Base-by-base conservation (phyloP, 306 rosid genomes). In the Vigna trinervia region DNA sequence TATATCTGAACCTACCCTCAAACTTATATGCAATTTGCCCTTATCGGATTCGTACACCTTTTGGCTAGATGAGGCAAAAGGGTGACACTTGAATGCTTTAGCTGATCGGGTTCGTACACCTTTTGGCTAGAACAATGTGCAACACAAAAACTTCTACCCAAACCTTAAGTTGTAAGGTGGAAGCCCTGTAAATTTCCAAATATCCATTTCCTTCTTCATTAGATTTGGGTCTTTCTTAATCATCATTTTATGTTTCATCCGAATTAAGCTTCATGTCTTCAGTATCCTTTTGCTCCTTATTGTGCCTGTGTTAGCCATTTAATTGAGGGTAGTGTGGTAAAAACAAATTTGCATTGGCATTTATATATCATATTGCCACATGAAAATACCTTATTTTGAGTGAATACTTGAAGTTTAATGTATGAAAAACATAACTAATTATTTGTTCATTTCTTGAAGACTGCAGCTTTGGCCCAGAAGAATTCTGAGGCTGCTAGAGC, bases 401-500 rank as follows among this genome's bases (percentile, higher is more conserved):
- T 58, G 59, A 67, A 62, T 71, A 46, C 12, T 32, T 71, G 60
- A 52, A 34, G 72, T 38, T 75, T 70, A 56, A 79, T 23, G 32
- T 67, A 12, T 5, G 22, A 58, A 38, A 58, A 60, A 39, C 17
- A 75, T 61, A 77, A 68, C 38, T 84, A 76, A 88, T 23, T 50
- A 32, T 75, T 23, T 71, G 73, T 88, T 71, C 70, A 53, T 83
- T 67, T 66, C 82, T 89, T 75, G 82, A 82, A 92, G 99, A 84
- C 97, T 73, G 97, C 91, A 83, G 83, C 88, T 82, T 80, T 95
- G 77, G 92, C 96, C 5, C 89, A 88, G 81, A 95, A 88, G 84
- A 95, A 89, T 77, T 92, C 91, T 23, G 88, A 89, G 90, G 97
- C 93, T 23, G 89, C 97, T 53, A 88, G 86, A 88, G 90, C 88